Evolutionary conservation across 2,329 filamentous ascomycete species (phyloP).

Genomic region (Didymellaceae sp.): DNA sequence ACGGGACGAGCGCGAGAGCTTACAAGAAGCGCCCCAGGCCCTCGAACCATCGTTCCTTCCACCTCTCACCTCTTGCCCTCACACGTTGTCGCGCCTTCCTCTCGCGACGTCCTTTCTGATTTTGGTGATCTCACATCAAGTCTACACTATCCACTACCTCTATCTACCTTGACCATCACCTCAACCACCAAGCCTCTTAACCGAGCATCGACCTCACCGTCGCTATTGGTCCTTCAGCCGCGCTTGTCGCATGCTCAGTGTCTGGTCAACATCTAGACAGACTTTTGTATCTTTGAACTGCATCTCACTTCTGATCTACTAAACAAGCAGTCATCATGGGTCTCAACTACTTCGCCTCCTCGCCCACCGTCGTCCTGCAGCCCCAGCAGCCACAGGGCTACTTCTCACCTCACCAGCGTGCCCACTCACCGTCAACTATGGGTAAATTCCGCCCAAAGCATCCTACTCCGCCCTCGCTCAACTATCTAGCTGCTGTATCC

Average conservation of each 20-base stretch:
- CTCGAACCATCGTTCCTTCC: conserved; percentile 44
- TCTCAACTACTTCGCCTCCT: conserved; percentile 56
- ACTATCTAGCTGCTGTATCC: conserved; percentile 51
- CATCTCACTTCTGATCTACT: conserved; percentile 43
- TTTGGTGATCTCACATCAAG: conserved; percentile 10
- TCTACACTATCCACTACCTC: conserved; percentile 15
- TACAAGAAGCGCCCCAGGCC: conserved; percentile 46
- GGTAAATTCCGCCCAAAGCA: conserved; percentile 48
- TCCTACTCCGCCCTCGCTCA: conserved; percentile 52
- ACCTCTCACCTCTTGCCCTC: conserved; percentile 44
- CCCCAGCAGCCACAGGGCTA: conserved; percentile 49
- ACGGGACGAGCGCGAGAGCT: conserved; percentile 39
- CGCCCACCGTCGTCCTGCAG: conserved; percentile 56
- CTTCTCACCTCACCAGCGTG: conserved; percentile 43
- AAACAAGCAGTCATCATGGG: conserved; percentile 52
- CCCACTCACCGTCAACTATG: conserved; percentile 41
- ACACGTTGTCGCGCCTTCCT: conserved; percentile 26
- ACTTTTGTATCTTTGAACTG: conserved; percentile 43
- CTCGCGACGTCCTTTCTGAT: conserved; percentile 20
- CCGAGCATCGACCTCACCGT: conserved; percentile 31
- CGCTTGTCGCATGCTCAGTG: conserved; percentile 34
- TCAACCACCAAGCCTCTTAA: conserved; percentile 27
- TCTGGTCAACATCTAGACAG: conserved; percentile 38
- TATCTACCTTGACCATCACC: conserved; percentile 7
- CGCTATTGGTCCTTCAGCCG: conserved; percentile 34